phyloP scores from a whole-genome alignment of 1,139 yeast species.

The Yamadazyma sp. region DNA sequence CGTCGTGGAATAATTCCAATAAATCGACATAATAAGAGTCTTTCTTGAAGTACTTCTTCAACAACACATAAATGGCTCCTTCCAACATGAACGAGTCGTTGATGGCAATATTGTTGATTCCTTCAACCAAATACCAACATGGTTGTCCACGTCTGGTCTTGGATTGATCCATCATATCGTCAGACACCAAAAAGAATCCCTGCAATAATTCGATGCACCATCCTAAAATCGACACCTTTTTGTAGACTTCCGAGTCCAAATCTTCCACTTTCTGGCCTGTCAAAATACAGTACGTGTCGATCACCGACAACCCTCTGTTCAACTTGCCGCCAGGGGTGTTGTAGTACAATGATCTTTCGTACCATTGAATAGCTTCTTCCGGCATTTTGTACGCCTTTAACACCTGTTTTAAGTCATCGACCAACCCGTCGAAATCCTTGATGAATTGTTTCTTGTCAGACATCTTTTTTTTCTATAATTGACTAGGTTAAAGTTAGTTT shows the following conservation, averaged over 20 bases:
- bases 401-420: slow-evolving; percentile 67
- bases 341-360: slow-evolving; percentile 67
- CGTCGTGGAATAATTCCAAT: slow-evolving; percentile 89
- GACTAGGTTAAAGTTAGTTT: too few relatives aligned
- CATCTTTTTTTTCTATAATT: slow-evolving; percentile 4
- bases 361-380: slow-evolving; percentile 85
- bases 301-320: slow-evolving; percentile 93
- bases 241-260: slow-evolving; percentile 67
- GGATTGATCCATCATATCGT: slow-evolving; percentile 97
- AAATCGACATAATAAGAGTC: slow-evolving; percentile 87
- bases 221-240: slow-evolving; percentile 85
- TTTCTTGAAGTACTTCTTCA: slow-evolving; percentile 83
- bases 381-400: slow-evolving; percentile 78
- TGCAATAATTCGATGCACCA: slow-evolving; percentile 96
- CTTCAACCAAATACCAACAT: slow-evolving; percentile 88
- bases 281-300: slow-evolving; percentile 85
- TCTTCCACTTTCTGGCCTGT: slow-evolving; percentile 62
- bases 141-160: slow-evolving; percentile 98
- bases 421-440: slow-evolving; percentile 73
- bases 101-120: slow-evolving; percentile 90
- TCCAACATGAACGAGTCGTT: slow-evolving; percentile 97
- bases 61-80: slow-evolving; percentile 85
- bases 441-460: slow-evolving; percentile 45
- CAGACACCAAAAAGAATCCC: slow-evolving; percentile 96
- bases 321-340: slow-evolving; percentile 97